Evolutionary conservation across 371 early-diverging fungal genomes (phyloP).

Genomic region (Mortierella sp.): DNA sequence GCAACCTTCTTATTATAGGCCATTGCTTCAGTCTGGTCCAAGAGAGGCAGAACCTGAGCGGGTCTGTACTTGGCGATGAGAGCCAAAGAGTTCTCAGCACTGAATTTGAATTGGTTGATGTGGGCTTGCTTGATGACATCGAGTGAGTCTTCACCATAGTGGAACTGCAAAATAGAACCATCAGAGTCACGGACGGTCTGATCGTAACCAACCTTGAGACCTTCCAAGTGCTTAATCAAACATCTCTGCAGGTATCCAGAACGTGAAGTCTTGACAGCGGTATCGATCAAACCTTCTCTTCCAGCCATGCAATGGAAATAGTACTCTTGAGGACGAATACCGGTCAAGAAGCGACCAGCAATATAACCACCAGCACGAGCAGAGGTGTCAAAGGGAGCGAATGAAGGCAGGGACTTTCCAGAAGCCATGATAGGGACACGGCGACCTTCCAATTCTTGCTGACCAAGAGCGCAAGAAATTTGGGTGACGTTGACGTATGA

Average conservation of each 20-base stretch:
- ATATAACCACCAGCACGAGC: conserved; percentile 98
- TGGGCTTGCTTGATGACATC: conserved; percentile 97
- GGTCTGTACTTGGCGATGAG: conserved; percentile 88
- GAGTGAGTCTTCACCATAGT: conserved; percentile 99
- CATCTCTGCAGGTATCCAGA: conserved; percentile 99
- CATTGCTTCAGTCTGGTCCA: conserved; percentile 86
- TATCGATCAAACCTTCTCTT: conserved; percentile 99
- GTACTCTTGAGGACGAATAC: conserved; percentile 96
- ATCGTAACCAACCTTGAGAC: conserved; percentile 96
- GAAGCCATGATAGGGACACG: conserved; percentile 99
- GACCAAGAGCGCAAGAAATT: conserved; percentile 98
- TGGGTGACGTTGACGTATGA: conserved; percentile 98
- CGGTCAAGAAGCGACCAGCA: conserved; percentile 99
- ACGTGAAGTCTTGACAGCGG: conserved; percentile 99
- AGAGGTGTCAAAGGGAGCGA: conserved; percentile 88
- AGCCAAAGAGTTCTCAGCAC: conserved; percentile 90
- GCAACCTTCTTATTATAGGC: conserved; percentile 83
- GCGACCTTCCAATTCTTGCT: conserved; percentile 99
- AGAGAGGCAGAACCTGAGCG: conserved; percentile 71
- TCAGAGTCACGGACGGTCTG: conserved; percentile 96
- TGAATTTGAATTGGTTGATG: conserved; percentile 92
- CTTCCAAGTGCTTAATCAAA: conserved; percentile 99
- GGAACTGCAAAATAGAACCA: conserved; percentile 97
- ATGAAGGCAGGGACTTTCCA: conserved; percentile 98
- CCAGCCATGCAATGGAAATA: conserved; percentile 99